These are phyloP conservation scores for Trichoderma koningiopsis DNA, from an alignment of 2,329 filamentous ascomycete genomes.

Conservation along the genomic window DNA sequence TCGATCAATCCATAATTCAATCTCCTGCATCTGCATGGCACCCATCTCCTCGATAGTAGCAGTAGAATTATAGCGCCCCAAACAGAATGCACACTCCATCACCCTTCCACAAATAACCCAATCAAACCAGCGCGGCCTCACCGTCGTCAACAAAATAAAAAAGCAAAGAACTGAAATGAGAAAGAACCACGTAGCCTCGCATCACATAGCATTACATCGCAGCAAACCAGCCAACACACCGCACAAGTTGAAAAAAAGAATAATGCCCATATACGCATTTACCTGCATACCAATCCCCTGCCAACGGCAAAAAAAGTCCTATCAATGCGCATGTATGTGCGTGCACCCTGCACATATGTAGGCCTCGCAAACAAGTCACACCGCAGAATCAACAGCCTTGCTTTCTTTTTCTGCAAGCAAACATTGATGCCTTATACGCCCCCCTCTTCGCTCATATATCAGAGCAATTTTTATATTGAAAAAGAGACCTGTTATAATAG, in stretches of 20 bases:
- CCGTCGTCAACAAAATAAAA: not conserved
- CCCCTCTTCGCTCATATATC: not conserved
- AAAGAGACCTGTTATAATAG: not conserved
- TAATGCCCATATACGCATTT: not conserved
- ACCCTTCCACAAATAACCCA: not conserved
- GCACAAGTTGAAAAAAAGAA: not conserved
- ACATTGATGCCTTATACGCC: not conserved
- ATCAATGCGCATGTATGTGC: not conserved
- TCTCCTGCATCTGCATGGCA: not conserved
- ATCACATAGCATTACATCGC: not conserved
- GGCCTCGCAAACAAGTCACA: conserved; percentile 13
- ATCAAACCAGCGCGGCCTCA: not conserved
- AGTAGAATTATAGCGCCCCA: not conserved
- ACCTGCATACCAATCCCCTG: not conserved
- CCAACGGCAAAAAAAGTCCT: not conserved
- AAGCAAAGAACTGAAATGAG: not conserved
- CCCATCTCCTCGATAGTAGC: not conserved
- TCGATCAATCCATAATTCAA: not conserved
- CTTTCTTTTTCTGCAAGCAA: too few relatives aligned
- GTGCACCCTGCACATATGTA: not conserved
- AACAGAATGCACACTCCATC: not conserved
- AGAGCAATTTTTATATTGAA: not conserved
- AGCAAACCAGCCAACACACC: not conserved
- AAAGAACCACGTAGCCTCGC: conserved; percentile 4
- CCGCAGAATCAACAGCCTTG: conserved; percentile 2